These are phyloP conservation scores for Aspergillus japonicus DNA, from an alignment of 2,329 filamentous ascomycete species.

Conservation along the genomic window DNA sequence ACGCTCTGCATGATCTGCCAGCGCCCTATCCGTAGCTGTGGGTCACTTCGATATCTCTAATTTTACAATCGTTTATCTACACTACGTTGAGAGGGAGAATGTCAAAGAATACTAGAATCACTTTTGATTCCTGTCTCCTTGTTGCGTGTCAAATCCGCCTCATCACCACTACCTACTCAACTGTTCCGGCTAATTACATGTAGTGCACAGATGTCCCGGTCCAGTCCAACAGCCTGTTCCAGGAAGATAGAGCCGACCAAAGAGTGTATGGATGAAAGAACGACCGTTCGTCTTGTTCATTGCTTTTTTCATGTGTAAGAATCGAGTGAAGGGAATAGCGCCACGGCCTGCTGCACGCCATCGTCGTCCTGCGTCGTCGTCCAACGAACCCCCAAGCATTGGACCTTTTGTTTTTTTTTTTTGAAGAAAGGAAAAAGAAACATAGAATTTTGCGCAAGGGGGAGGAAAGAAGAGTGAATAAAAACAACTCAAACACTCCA, in stretches of 20 bases:
- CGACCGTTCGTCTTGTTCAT: conserved; percentile 17
- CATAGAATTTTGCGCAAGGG: conserved; percentile 5
- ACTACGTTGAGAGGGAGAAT: too few species aligned
- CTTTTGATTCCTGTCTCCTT: conserved; percentile 16
- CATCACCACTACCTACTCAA: conserved; percentile 15
- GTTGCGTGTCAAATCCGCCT: conserved; percentile 5
- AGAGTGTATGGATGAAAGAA: conserved; percentile 16
- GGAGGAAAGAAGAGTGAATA: conserved; percentile 6
- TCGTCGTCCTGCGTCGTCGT: conserved; percentile 11
- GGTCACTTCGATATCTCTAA: too few species aligned
- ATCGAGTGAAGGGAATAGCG: neutral
- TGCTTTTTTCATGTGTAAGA: conserved; percentile 2
- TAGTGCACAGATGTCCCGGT: conserved; percentile 26
- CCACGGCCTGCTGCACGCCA: conserved; percentile 1
- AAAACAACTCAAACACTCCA: conserved; percentile 12
- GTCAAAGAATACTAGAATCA: conserved; percentile 14
- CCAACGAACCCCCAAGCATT: conserved; percentile 13
- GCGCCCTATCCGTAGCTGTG: too few species aligned
- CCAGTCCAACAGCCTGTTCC: conserved; percentile 12
- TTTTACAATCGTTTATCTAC: too few species aligned
- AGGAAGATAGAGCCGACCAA: conserved; percentile 7
- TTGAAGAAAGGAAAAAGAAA: conserved; percentile 3
- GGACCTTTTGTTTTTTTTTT: conserved; percentile 14
- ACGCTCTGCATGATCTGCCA: too few species aligned
- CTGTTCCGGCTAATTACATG: conserved; percentile 26